phyloP scores from a whole-genome alignment of 2,329 filamentous ascomycete genomes.

The Bipolaris cookei region DNA sequence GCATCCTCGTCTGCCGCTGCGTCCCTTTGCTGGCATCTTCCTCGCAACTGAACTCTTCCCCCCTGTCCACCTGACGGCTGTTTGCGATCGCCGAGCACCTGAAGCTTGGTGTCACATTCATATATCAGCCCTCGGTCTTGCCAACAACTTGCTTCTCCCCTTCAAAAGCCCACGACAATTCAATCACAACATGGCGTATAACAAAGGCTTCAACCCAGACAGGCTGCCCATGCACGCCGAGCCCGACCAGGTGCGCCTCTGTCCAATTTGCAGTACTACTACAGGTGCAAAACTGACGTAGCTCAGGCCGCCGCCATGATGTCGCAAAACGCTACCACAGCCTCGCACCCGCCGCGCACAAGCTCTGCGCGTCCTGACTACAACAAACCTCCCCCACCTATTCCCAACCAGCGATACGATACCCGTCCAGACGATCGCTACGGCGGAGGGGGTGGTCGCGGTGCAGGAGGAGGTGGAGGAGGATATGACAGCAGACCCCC shows the following conservation, averaged over 20 bases:
- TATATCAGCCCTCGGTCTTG: slow-evolving; percentile 23
- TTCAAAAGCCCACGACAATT: slow-evolving; percentile 2
- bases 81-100: slow-evolving; percentile 14
- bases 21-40: slow-evolving; percentile 11
- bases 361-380: slow-evolving; percentile 48
- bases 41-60: not conserved
- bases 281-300: slow-evolving; percentile 9
- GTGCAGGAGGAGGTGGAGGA: slow-evolving; percentile 20
- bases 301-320: slow-evolving; percentile 53
- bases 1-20: not conserved
- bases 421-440: slow-evolving; percentile 49
- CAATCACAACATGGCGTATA: slow-evolving; percentile 78
- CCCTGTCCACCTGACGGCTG: slow-evolving; percentile 12
- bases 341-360: slow-evolving; percentile 43
- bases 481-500: slow-evolving; percentile 43
- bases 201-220: slow-evolving; percentile 90
- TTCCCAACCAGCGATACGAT: slow-evolving; percentile 38
- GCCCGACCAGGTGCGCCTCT: slow-evolving; percentile 68
- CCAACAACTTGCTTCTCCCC: slow-evolving; percentile 8
- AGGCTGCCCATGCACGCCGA: slow-evolving; percentile 89
- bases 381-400: slow-evolving; percentile 53
- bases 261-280: not conserved
- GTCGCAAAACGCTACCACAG: slow-evolving; percentile 25
- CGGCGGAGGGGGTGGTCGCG: slow-evolving; percentile 32
- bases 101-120: slow-evolving; percentile 20